These are phyloP conservation scores for Populus ilicifolia DNA, from an alignment of 345 rosid species.

Conservation along the genomic window DNA sequence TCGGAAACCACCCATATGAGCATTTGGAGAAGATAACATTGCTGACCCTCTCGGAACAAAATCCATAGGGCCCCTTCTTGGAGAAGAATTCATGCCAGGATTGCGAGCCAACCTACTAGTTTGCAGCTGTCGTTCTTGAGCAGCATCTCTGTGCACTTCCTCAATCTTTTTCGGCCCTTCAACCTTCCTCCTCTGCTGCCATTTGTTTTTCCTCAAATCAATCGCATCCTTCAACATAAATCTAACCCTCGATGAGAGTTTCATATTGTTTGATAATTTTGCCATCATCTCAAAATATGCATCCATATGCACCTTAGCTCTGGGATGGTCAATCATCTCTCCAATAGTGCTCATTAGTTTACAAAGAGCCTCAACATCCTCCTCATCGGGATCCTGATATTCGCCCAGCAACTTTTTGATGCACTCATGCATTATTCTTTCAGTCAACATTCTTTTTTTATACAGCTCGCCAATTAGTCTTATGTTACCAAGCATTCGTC, in stretches of 20 bases:
- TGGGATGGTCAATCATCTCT: conserved; percentile 71
- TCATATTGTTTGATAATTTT: conserved; percentile 61
- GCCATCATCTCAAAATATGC: conserved; percentile 70
- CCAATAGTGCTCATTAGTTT: conserved; percentile 94
- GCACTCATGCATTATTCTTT: conserved; percentile 90
- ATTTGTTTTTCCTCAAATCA: conserved; percentile 82
- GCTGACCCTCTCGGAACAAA: conserved; percentile 65
- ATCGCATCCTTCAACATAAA: conserved; percentile 88
- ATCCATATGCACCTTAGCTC: conserved; percentile 68
- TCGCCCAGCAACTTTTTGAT: conserved; percentile 69
- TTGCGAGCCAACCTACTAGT: conserved; percentile 66
- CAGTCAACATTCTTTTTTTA: conserved; percentile 89
- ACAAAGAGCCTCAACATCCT: conserved; percentile 89
- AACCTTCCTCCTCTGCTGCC: conserved; percentile 99
- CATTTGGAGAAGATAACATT: conserved; percentile 59
- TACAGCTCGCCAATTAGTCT: conserved; percentile 96
- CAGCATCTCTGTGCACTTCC: conserved; percentile 97
- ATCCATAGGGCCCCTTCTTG: conserved; percentile 69
- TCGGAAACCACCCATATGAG: conserved; percentile 68
- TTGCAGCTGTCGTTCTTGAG: conserved; percentile 88
- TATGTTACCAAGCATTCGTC: conserved; percentile 92
- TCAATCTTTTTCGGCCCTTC: conserved; percentile 99
- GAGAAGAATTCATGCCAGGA: conserved; percentile 50
- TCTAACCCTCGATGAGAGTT: conserved; percentile 78
- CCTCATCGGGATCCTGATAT: conserved; percentile 81